phyloP scores from a whole-genome alignment of 164 flowering plant species.

The Stephania cephalantha region DNA sequence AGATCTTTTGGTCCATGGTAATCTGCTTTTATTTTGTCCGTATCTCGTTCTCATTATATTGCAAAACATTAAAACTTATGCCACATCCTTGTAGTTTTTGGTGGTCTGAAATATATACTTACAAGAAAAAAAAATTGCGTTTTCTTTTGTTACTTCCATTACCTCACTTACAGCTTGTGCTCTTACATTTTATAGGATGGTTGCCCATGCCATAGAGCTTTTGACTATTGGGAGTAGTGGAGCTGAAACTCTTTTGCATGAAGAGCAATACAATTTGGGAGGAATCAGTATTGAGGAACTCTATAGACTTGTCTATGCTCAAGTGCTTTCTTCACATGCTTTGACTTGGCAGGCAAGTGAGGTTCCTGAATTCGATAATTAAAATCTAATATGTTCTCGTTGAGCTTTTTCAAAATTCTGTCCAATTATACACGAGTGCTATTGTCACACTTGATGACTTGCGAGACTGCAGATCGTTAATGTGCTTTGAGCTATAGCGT shows the following conservation, averaged over 20 bases:
- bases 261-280: slow-evolving; percentile 68
- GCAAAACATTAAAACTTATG: slow-evolving; percentile 1
- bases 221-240: slow-evolving; percentile 69
- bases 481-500: neutral
- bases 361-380: neutral
- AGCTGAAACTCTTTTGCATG: slow-evolving; percentile 71
- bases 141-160: neutral
- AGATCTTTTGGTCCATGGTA: slow-evolving; percentile 94
- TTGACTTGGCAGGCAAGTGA: slow-evolving; percentile 92
- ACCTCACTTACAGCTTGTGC: neutral
- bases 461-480: neutral
- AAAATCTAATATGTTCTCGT: neutral
- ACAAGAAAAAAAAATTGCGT: neutral
- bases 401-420: neutral
- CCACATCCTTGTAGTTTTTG: neutral
- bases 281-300: slow-evolving; percentile 90
- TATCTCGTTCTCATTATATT: neutral
- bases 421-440: neutral
- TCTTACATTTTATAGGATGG: slow-evolving; percentile 60
- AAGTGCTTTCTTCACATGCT: slow-evolving; percentile 81
- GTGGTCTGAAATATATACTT: neutral
- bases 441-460: neutral
- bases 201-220: slow-evolving; percentile 81
- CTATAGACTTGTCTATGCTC: slow-evolving; percentile 91
- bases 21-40: slow-evolving; percentile 26